phyloP scores from a whole-genome alignment of 2,329 filamentous ascomycete species.

The Pseudogymnoascus sp. region DNA sequence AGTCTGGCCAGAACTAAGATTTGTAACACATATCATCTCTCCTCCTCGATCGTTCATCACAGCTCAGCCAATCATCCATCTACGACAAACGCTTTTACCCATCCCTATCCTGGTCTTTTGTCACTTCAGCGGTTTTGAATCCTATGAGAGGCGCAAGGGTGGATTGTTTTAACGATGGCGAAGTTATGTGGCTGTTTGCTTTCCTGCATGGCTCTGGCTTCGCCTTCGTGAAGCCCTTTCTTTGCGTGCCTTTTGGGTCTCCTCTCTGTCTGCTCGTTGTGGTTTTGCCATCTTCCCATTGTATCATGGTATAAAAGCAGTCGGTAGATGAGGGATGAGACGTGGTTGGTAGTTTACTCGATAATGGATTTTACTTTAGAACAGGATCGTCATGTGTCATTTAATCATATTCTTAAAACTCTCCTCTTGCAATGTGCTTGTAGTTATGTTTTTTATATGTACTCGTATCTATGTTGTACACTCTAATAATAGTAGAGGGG shows the following conservation, averaged over 20 bases:
- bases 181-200: constrained; percentile 24
- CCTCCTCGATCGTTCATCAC: constrained; percentile 11
- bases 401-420: constrained; percentile 1
- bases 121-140: constrained; percentile 28
- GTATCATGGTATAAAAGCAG: constrained; percentile 30
- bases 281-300: constrained; percentile 13
- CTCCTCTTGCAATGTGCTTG: neutral
- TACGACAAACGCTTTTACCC: constrained; percentile 7
- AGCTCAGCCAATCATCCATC: constrained; percentile 1
- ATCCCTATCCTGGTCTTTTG: constrained; percentile 17
- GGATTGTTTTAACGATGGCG: constrained; percentile 28
- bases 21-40: constrained; percentile 12
- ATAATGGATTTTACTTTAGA: constrained; percentile 31
- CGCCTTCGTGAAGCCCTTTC: constrained; percentile 18
- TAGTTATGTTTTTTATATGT: constrained; percentile 5
- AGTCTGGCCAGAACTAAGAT: constrained; percentile 58
- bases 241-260: constrained; percentile 21
- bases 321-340: constrained; percentile 28
- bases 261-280: constrained; percentile 25
- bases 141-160: constrained; percentile 30
- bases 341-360: constrained; percentile 29
- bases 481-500: neutral
- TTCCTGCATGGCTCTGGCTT: constrained; percentile 20
- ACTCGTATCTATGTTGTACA: constrained; percentile 7
- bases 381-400: constrained; percentile 9